Evolutionary conservation across 305 asterid genomes (phyloP).

Genomic region (Stenogyne calaminthoides): DNA sequence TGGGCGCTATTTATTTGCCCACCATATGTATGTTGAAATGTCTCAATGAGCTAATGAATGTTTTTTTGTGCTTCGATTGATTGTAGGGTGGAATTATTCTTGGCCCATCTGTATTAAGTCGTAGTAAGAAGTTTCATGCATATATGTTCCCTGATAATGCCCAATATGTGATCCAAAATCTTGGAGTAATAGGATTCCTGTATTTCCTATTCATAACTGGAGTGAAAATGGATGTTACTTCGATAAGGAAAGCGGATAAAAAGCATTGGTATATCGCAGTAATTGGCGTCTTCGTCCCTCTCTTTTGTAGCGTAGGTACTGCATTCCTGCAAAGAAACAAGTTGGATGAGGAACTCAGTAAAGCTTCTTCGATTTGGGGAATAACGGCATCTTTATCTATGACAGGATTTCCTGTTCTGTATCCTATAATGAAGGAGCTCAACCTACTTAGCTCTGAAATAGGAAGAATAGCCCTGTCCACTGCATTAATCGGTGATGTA

Average conservation of each 20-base stretch:
- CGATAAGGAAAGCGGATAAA: slow-evolving; percentile 40
- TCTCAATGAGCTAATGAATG: neutral
- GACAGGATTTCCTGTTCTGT: slow-evolving; percentile 68
- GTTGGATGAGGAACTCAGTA: slow-evolving; percentile 40
- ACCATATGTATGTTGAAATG: slow-evolving; percentile 13
- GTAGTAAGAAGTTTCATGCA: slow-evolving; percentile 41
- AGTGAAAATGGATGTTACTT: slow-evolving; percentile 55
- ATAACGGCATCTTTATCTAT: slow-evolving; percentile 50
- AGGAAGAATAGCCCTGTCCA: slow-evolving; percentile 63
- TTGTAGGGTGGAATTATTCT: slow-evolving; percentile 70
- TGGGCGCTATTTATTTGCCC: neutral
- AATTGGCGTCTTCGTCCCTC: slow-evolving; percentile 44
- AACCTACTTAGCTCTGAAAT: slow-evolving; percentile 78
- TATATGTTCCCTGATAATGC: slow-evolving; percentile 59
- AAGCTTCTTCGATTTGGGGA: slow-evolving; percentile 53
- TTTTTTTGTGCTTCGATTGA: neutral
- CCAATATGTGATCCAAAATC: slow-evolving; percentile 44
- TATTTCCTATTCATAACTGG: slow-evolving; percentile 74
- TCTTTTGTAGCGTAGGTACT: slow-evolving; percentile 29
- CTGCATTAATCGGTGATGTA: slow-evolving; percentile 49
- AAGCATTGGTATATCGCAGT: slow-evolving; percentile 60
- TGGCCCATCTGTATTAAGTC: slow-evolving; percentile 70
- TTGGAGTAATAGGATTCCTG: slow-evolving; percentile 69
- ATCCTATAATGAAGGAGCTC: slow-evolving; percentile 66
- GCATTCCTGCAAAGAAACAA: slow-evolving; percentile 44